These are phyloP conservation scores for Delitschia confertaspora DNA, from an alignment of 495 filamentous ascomycete genomes.

Conservation along the genomic window DNA sequence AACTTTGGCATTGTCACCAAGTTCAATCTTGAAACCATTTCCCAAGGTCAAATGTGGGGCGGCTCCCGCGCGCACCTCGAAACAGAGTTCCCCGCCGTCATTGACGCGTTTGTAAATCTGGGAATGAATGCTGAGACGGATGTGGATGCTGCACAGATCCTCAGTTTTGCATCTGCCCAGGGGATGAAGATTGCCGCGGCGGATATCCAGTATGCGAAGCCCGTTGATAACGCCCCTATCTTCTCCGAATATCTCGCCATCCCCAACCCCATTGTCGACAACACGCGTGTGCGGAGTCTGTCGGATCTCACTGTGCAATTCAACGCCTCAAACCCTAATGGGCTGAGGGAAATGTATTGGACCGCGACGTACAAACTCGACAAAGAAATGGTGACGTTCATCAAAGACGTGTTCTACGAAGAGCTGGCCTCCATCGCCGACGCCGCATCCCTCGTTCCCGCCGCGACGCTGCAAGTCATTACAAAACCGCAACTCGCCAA, in stretches of 20 bases:
- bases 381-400: slow-evolving; percentile 4
- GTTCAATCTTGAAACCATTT: slow-evolving; percentile 21
- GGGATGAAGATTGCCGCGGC: slow-evolving; percentile 31
- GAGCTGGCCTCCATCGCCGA: slow-evolving; percentile 7
- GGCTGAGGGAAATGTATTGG: slow-evolving; percentile 34
- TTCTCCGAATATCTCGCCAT: slow-evolving; percentile 38
- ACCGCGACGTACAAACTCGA: slow-evolving; percentile 15
- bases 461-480: slow-evolving; percentile 15
- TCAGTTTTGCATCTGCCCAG: slow-evolving; percentile 35
- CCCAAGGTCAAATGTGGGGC: slow-evolving; percentile 19
- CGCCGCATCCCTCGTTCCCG: slow-evolving; percentile 5
- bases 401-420: slow-evolving; percentile 18
- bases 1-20: slow-evolving; percentile 41
- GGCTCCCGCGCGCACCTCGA: slow-evolving; percentile 38
- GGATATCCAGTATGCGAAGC: slow-evolving; percentile 38
- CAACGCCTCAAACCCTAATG: slow-evolving; percentile 35
- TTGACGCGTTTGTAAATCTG: slow-evolving; percentile 36
- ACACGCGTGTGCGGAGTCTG: slow-evolving; percentile 38
- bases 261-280: slow-evolving; percentile 31
- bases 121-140: slow-evolving; percentile 34
- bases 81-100: slow-evolving; percentile 34
- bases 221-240: slow-evolving; percentile 28
- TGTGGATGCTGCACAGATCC: slow-evolving; percentile 41
- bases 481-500: slow-evolving; percentile 3
- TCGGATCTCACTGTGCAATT: slow-evolving; percentile 41